Conservation (phyloP, 371 early-diverging fungal genomes). For the Rhizomucor pusillus region DNA sequence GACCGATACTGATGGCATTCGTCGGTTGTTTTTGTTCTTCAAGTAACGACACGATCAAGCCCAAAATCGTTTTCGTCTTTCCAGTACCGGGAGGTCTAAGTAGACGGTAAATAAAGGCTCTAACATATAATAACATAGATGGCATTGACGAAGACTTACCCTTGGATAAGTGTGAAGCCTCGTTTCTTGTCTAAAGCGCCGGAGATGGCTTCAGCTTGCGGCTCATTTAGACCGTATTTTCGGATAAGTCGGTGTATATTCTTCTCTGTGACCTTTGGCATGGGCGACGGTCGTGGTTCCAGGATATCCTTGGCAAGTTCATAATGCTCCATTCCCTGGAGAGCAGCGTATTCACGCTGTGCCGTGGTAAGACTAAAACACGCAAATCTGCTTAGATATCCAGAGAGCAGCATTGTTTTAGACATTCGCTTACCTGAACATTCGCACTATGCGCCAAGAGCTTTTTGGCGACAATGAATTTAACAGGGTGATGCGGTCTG, state of each 20-base stretch:
- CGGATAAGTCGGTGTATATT: constrained; percentile 53
- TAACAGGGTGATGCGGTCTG: constrained; percentile 35
- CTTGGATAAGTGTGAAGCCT: constrained; percentile 92
- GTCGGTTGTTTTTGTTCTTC: constrained; percentile 25
- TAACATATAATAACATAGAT: no score
- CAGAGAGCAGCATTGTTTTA: no score
- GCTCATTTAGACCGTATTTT: constrained; percentile 76
- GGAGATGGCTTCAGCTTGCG: constrained; percentile 87
- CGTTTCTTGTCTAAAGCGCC: constrained; percentile 60
- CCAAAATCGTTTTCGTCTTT: constrained; percentile 92
- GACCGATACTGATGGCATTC: constrained; percentile 1
- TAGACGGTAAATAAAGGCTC: background rate
- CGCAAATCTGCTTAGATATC: no score
- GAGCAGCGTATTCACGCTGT: constrained; percentile 83
- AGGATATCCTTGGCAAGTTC: constrained; percentile 68
- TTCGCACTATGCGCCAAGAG: constrained; percentile 28
- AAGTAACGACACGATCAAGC: constrained; percentile 73
- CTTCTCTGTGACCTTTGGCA: constrained; percentile 22
- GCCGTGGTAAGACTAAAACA: constrained; percentile 68
- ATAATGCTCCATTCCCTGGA: constrained; percentile 66
- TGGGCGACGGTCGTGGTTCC: constrained; percentile 35
- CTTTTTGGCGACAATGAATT: constrained; percentile 48
- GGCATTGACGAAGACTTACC: constrained; percentile 58
- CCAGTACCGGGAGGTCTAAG: constrained; percentile 27
- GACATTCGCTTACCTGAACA: constrained; percentile 25